Evolutionary conservation across 2,329 filamentous ascomycete genomes (phyloP).

Genomic region (Ophiosphaerella herpotricha): DNA sequence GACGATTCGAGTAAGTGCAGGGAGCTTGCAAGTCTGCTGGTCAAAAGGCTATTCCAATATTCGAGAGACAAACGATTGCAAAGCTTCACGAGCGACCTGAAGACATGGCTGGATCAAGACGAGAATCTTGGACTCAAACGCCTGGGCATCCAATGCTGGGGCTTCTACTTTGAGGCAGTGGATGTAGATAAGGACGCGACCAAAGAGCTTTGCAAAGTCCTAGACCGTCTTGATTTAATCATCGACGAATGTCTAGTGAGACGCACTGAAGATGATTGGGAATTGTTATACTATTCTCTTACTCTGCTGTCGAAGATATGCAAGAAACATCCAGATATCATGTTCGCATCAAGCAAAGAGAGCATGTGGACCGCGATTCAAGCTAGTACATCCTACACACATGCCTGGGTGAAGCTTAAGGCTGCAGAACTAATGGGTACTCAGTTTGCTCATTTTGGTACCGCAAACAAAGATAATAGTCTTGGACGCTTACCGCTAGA

Average conservation of each 20-base stretch:
- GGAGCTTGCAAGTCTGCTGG: conserved; percentile 75
- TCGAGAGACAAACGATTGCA: conserved; percentile 73
- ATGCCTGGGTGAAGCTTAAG: conserved; percentile 75
- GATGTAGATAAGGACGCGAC: conserved; percentile 58
- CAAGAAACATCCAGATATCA: conserved; percentile 65
- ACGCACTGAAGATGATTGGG: conserved; percentile 65
- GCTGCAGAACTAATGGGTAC: conserved; percentile 73
- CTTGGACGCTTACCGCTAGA: conserved; percentile 64
- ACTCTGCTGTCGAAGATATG: conserved; percentile 70
- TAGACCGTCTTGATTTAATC: conserved; percentile 56
- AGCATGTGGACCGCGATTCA: conserved; percentile 74
- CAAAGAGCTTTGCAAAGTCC: conserved; percentile 69
- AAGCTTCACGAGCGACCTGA: conserved; percentile 72
- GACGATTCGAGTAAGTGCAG: conserved; percentile 87
- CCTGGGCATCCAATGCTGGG: conserved; percentile 79
- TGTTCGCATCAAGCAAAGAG: conserved; percentile 64
- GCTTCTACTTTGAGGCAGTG: conserved; percentile 75
- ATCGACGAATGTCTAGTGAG: conserved; percentile 55
- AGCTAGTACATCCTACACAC: conserved; percentile 71
- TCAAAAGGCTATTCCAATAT: conserved; percentile 80
- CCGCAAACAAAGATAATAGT: conserved; percentile 60
- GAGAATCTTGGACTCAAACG: conserved; percentile 72
- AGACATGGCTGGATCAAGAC: conserved; percentile 75
- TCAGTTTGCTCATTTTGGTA: conserved; percentile 81
- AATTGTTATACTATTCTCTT: conserved; percentile 75